Evolutionary conservation across 306 rosid species (phyloP).

Genomic region (Abrus precatorius): DNA sequence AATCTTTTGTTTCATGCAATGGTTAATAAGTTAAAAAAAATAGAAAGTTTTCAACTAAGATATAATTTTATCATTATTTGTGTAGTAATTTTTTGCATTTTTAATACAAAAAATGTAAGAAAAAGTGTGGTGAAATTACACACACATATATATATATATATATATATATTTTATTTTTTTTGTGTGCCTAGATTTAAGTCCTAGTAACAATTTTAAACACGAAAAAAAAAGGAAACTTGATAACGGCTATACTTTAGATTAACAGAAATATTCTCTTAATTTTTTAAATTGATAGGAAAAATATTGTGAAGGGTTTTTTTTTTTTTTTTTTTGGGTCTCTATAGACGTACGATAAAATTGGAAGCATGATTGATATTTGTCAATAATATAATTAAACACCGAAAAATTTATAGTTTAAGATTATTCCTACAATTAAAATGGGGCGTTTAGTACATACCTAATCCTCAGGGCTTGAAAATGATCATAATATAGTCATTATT

Average conservation of each 20-base stretch:
- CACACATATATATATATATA: too few relatives aligned
- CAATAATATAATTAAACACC: conserved; percentile 28
- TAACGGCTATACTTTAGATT: conserved; percentile 8
- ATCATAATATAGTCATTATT: background rate
- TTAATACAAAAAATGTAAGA: background rate
- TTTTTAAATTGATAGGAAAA: background rate
- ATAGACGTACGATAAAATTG: background rate
- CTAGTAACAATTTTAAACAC: background rate
- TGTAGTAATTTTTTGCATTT: background rate
- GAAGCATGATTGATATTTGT: background rate
- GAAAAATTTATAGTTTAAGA: background rate
- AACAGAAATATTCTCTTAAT: conserved; percentile 23
- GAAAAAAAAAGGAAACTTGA: background rate
- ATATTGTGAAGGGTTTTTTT: conserved; percentile 28
- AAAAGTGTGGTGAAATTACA: background rate
- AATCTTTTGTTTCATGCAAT: too few relatives aligned
- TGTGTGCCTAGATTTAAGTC: too few relatives aligned
- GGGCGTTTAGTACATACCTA: conserved; percentile 39
- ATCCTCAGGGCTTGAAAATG: background rate
- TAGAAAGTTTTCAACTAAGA: background rate
- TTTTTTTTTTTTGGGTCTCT: background rate
- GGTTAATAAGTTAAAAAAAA: too few relatives aligned
- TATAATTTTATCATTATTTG: background rate
- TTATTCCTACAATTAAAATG: background rate
- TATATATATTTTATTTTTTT: too few relatives aligned